Evolutionary conservation across 495 filamentous ascomycete genomes (phyloP).

Genomic region (Neurospora sp.): DNA sequence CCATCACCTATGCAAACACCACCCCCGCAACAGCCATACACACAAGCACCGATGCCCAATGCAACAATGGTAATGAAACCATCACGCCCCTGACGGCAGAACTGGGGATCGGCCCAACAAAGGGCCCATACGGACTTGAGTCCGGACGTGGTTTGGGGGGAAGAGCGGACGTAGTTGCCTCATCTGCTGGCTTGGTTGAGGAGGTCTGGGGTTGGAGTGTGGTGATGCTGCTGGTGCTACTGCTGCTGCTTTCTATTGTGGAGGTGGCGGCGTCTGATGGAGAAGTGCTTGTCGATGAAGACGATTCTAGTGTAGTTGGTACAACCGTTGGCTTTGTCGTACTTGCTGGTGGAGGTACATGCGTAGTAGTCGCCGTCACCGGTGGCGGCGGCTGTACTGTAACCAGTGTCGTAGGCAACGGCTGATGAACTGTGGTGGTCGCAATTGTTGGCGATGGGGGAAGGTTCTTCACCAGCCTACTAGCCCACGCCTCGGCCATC

Average conservation of each 20-base stretch:
- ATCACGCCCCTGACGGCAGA: background rate
- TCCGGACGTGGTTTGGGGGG: background rate
- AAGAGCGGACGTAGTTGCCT: background rate
- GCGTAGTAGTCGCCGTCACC: background rate
- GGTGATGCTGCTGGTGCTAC: background rate
- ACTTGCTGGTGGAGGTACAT: background rate
- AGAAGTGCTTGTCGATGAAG: background rate
- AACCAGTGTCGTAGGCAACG: background rate
- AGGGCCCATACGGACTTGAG: background rate
- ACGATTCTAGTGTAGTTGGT: background rate
- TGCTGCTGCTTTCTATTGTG: background rate
- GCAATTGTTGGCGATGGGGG: slow-evolving; percentile 4
- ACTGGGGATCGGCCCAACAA: background rate
- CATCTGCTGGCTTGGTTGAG: background rate
- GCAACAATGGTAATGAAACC: background rate
- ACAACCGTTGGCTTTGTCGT: background rate
- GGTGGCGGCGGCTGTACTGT: background rate
- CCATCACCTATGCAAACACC: background rate
- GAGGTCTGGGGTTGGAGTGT: background rate
- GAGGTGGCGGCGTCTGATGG: background rate
- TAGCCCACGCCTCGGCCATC: slow-evolving; percentile 14
- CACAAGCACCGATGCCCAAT: background rate
- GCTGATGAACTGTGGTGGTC: background rate
- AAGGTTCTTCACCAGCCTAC: slow-evolving; percentile 10
- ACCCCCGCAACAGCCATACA: background rate